Percentiles rank a stretch among this genome's conserved stretches.
Conservation (phyloP, 2,329 filamentous ascomycete species). For the Cladosporium sp. region DNA sequence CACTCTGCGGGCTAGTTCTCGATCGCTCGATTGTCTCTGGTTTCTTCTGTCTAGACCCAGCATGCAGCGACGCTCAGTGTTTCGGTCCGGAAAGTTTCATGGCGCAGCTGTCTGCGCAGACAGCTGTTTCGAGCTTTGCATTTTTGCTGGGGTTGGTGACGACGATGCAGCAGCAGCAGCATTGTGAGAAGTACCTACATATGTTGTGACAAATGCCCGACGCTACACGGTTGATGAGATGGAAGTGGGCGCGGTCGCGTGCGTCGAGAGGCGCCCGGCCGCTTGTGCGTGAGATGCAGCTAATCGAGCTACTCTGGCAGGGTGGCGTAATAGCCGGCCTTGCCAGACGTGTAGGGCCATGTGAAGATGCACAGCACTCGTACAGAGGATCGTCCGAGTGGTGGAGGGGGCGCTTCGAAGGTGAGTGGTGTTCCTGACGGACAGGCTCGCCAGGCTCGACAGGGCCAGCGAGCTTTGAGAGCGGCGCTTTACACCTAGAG, state of each 20-base stretch:
- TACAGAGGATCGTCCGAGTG: background rate
- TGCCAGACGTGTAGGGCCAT: background rate
- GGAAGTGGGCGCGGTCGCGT: conserved; percentile 1
- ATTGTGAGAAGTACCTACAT: background rate
- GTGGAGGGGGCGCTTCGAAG: background rate
- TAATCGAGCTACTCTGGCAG: background rate
- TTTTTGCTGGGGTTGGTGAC: background rate
- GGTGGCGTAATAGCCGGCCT: conserved; percentile 1
- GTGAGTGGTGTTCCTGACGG: conserved; percentile 1
- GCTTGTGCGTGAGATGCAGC: background rate
- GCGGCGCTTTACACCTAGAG: background rate
- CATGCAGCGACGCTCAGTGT: conserved; percentile 2
- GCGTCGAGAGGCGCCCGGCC: background rate
- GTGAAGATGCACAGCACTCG: background rate
- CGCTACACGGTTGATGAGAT: background rate
- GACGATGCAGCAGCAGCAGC: background rate
- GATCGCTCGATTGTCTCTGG: conserved; percentile 7
- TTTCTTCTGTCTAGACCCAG: background rate
- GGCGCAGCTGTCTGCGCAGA: background rate
- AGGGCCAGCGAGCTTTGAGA: too few species aligned
- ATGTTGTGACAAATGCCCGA: background rate
- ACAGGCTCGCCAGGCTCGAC: too few species aligned
- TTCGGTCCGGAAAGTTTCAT: conserved; percentile 1
- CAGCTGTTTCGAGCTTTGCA: conserved; percentile 1
- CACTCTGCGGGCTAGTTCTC: conserved; percentile 3